These are phyloP conservation scores for Juncus inflexus DNA, from an alignment of 176 grass and related monocot species.

Conservation along the genomic window DNA sequence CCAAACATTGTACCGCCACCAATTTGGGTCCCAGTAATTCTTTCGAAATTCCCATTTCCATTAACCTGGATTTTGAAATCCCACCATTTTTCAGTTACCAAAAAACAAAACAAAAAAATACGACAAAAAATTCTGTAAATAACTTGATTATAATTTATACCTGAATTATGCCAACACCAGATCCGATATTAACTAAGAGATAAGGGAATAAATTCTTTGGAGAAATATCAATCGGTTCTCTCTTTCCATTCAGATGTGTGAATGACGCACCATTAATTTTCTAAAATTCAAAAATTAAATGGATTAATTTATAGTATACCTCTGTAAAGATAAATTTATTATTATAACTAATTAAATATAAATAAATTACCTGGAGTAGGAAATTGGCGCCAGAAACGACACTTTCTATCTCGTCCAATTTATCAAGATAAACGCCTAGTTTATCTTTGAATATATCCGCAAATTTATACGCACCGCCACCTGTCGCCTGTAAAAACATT, in stretches of 20 bases:
- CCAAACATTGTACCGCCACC: slow-evolving; percentile 95
- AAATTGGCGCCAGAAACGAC: slow-evolving; percentile 90
- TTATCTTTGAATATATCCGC: slow-evolving; percentile 59
- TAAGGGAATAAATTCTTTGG: slow-evolving; percentile 81
- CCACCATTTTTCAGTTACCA: too few species aligned
- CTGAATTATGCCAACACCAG: slow-evolving; percentile 92
- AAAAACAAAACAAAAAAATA: not conserved
- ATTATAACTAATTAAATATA: not conserved
- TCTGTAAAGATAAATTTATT: slow-evolving; percentile 1
- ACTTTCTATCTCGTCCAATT: slow-evolving; percentile 93
- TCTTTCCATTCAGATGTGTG: slow-evolving; percentile 83
- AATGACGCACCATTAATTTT: slow-evolving; percentile 79
- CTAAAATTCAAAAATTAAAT: slow-evolving; percentile 42
- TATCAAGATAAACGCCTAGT: slow-evolving; percentile 84
- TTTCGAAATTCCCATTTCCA: slow-evolving; percentile 80
- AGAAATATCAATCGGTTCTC: slow-evolving; percentile 47
- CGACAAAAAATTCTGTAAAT: not conserved
- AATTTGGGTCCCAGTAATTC: slow-evolving; percentile 93
- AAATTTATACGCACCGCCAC: slow-evolving; percentile 92
- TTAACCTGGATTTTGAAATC: slow-evolving; percentile 61
- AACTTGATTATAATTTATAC: slow-evolving; percentile 33
- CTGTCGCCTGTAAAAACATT: slow-evolving; percentile 59
- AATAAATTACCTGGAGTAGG: slow-evolving; percentile 60
- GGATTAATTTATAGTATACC: slow-evolving; percentile 4
- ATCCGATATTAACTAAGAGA: slow-evolving; percentile 94